These are phyloP conservation scores for Magnolia kwangsiensis DNA, from an alignment of 164 flowering plant genomes.

Conservation along the genomic window DNA sequence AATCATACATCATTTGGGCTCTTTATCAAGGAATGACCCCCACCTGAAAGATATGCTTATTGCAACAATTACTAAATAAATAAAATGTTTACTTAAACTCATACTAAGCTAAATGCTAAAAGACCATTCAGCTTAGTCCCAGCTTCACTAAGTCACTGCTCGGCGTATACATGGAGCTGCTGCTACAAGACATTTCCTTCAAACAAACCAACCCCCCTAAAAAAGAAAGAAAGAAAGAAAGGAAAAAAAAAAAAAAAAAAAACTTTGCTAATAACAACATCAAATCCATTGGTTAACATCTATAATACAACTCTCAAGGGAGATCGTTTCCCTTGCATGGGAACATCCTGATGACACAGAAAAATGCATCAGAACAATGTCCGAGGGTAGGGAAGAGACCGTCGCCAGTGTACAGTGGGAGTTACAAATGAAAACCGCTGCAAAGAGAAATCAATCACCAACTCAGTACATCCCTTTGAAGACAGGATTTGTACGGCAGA, in stretches of 20 bases:
- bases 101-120: conserved; percentile 13
- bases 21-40: neutral
- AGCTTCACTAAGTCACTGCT: neutral
- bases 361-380: neutral
- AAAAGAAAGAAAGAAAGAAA: neutral
- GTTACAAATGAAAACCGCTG: neutral
- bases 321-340: conserved; percentile 1
- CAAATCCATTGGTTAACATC: conserved; percentile 15
- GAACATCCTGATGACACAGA: conserved; percentile 1
- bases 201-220: neutral
- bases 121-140: conserved; percentile 11
- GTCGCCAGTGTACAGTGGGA: neutral
- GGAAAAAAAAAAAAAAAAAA: conserved; percentile 1
- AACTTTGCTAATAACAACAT: conserved; percentile 22
- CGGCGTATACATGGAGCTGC: no score
- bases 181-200: no score
- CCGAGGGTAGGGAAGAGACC: neutral
- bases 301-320: conserved; percentile 25
- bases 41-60: neutral
- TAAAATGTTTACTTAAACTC: neutral
- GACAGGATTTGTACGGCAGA: conserved; percentile 94
- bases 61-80: conserved; percentile 4
- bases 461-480: conserved; percentile 88
- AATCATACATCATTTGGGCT: neutral
- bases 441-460: conserved; percentile 7